Percentiles rank a stretch among this genome's conserved stretches.
Evolutionary conservation across 805 yeast genomes (phyloP).

Genomic region (Teunomyces pallodes): DNA sequence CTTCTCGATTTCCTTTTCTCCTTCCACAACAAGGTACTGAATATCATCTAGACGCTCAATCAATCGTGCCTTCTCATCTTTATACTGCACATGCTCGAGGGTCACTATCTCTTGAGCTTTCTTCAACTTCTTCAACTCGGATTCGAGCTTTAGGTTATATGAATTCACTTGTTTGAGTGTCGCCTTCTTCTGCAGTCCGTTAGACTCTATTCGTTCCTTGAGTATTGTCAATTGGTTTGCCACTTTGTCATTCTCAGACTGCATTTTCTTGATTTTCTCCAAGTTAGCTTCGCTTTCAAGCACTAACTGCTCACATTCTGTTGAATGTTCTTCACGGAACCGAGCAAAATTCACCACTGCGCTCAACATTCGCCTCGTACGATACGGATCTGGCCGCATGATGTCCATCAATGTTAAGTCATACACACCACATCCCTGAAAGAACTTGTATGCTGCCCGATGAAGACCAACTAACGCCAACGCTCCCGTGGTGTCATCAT

Average conservation of each 20-base stretch:
- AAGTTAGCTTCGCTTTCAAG: constrained; percentile 50
- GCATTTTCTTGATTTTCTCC: constrained; percentile 34
- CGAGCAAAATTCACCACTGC: constrained; percentile 85
- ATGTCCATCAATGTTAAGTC: constrained; percentile 78
- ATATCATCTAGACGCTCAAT: constrained; percentile 60
- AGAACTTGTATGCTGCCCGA: constrained; percentile 57
- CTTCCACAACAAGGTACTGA: constrained; percentile 54
- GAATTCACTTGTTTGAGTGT: constrained; percentile 38
- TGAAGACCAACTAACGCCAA: constrained; percentile 56
- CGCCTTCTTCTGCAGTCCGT: constrained; percentile 28
- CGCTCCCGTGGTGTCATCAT: constrained; percentile 33
- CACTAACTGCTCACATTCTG: constrained; percentile 64
- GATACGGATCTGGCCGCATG: constrained; percentile 68
- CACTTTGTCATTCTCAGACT: constrained; percentile 13
- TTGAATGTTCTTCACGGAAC: constrained; percentile 73
- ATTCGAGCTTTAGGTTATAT: constrained; percentile 57
- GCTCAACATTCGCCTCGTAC: constrained; percentile 66
- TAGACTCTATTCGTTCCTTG: constrained; percentile 9
- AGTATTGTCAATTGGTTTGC: constrained; percentile 8
- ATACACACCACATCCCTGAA: constrained; percentile 69
- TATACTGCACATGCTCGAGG: constrained; percentile 61
- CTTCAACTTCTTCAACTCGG: constrained; percentile 59
- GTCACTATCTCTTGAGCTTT: constrained; percentile 61
- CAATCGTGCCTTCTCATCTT: constrained; percentile 56
- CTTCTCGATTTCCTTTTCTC: constrained; percentile 57